phyloP scores from a whole-genome alignment of 2,329 filamentous ascomycete genomes.

The Xylariales sp. region DNA sequence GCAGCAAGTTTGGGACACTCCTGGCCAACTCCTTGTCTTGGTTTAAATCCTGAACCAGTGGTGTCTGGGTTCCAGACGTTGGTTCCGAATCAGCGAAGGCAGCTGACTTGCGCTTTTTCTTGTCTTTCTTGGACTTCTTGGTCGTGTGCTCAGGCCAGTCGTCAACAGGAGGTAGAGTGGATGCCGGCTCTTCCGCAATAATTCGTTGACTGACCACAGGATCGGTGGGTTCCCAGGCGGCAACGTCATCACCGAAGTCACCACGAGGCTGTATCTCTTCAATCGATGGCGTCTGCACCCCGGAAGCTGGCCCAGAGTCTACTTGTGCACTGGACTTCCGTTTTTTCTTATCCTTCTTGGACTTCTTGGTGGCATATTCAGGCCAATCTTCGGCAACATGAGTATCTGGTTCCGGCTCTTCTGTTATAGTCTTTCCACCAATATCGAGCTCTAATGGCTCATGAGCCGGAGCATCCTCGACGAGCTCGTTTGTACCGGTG shows the following conservation, averaged over 20 bases:
- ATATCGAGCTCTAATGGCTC: constrained; percentile 6
- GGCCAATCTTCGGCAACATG: constrained; percentile 3
- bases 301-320: constrained; percentile 12
- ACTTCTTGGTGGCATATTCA: constrained; percentile 14
- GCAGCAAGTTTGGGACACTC: constrained; percentile 4
- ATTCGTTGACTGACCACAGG: not conserved
- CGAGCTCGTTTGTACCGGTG: not conserved
- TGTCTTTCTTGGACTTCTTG: constrained; percentile 23
- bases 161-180: not conserved
- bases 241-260: constrained; percentile 9
- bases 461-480: not conserved
- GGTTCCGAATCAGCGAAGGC: constrained; percentile 17
- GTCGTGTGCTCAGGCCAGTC: constrained; percentile 1
- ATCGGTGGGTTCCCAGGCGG: constrained; percentile 7
- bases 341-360: constrained; percentile 29
- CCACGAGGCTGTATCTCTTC: constrained; percentile 11
- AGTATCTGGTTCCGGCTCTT: constrained; percentile 1
- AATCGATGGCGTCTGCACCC: constrained; percentile 9
- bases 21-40: constrained; percentile 2
- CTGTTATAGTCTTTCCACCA: constrained; percentile 1
- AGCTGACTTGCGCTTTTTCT: constrained; percentile 8
- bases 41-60: constrained; percentile 11
- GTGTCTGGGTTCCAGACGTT: constrained; percentile 13
- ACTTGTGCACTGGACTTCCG: constrained; percentile 25
- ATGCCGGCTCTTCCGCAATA: not conserved